These are phyloP conservation scores for Gastrolobium bilobum DNA, from an alignment of 306 rosid genomes.

Conservation along the genomic window DNA sequence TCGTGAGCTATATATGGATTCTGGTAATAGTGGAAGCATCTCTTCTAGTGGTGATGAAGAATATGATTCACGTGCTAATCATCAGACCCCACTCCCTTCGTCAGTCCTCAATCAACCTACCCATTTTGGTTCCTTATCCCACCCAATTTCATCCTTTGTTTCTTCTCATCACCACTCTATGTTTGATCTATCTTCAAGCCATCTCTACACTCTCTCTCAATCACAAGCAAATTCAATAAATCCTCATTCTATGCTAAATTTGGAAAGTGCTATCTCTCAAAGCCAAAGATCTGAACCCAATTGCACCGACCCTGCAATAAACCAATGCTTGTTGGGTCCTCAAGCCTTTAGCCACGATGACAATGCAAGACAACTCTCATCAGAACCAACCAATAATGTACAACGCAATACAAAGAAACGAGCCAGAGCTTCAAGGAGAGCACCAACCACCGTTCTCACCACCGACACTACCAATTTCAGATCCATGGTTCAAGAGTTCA, in stretches of 20 bases:
- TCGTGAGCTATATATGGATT: constrained; percentile 63
- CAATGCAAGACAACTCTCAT: background rate
- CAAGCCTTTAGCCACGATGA: background rate
- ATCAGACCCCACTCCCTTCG: constrained; percentile 22
- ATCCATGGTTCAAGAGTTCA: constrained; percentile 84
- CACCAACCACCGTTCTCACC: constrained; percentile 81
- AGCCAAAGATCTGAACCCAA: constrained; percentile 51
- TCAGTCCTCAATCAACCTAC: constrained; percentile 47
- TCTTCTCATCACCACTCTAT: constrained; percentile 47
- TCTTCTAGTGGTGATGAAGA: constrained; percentile 75
- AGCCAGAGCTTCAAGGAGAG: constrained; percentile 72
- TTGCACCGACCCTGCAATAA: constrained; percentile 22
- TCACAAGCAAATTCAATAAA: constrained; percentile 49
- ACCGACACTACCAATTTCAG: constrained; percentile 82
- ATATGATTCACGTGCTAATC: constrained; percentile 56
- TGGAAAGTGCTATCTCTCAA: constrained; percentile 33
- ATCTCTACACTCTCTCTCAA: constrained; percentile 51
- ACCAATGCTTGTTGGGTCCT: constrained; percentile 23
- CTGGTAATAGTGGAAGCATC: constrained; percentile 67
- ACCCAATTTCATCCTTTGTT: constrained; percentile 1
- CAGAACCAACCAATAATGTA: constrained; percentile 25
- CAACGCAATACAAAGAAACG: constrained; percentile 65
- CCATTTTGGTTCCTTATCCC: constrained; percentile 36
- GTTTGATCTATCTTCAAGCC: constrained; percentile 51
- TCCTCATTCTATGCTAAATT: constrained; percentile 53